These are phyloP conservation scores for Lepiota venenata DNA, from an alignment of 768 basidiomycete species.

Conservation along the genomic window DNA sequence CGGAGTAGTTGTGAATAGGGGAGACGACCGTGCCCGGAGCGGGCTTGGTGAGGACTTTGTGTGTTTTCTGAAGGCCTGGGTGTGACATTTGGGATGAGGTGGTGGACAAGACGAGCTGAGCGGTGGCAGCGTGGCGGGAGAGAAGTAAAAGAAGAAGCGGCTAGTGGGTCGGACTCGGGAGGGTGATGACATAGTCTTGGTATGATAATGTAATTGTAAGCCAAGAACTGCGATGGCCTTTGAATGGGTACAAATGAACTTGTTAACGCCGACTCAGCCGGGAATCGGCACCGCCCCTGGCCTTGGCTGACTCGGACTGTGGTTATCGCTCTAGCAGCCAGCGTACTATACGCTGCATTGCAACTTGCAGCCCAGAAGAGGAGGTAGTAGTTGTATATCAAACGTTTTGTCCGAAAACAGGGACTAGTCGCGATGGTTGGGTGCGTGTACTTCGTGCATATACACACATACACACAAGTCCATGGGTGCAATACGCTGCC, in stretches of 20 bases:
- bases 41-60: conserved; percentile 51
- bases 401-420: too few relatives aligned
- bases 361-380: too few relatives aligned
- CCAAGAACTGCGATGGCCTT: not conserved
- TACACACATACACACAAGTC: too few relatives aligned
- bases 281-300: too few relatives aligned
- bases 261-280: too few relatives aligned
- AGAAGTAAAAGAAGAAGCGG: not conserved
- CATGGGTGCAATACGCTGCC: too few relatives aligned
- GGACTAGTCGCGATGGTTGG: too few relatives aligned
- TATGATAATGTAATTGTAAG: not conserved
- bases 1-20: conserved; percentile 59
- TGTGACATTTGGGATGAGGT: conserved; percentile 4
- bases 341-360: too few relatives aligned
- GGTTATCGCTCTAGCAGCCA: too few relatives aligned
- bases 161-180: not conserved
- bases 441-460: too few relatives aligned
- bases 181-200: not conserved
- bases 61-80: conserved; percentile 5
- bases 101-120: conserved; percentile 28
- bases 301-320: too few relatives aligned
- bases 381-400: too few relatives aligned
- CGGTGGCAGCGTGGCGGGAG: conserved; percentile 2
- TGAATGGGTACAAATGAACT: not conserved
- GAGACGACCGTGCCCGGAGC: conserved; percentile 46